Conservation (phyloP, 2,329 filamentous ascomycete genomes). For the Ceratocystis huliohia region DNA sequence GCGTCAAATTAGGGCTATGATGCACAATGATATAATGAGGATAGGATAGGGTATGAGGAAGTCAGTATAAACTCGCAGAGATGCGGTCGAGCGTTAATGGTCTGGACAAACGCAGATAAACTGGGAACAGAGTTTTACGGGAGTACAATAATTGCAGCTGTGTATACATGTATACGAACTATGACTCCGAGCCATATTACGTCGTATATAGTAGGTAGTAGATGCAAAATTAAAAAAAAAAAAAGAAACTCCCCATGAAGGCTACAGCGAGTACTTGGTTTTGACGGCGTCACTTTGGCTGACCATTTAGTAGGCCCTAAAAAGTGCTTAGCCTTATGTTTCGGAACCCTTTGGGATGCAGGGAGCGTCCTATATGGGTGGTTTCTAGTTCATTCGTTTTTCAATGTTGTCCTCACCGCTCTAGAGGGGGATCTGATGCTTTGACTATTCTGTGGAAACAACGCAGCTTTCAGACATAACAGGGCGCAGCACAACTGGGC, state of each 20-base stretch:
- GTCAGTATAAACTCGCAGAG: no score
- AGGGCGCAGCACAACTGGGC: background rate
- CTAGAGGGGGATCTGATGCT: background rate
- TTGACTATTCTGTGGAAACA: conserved; percentile 4
- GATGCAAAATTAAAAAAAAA: background rate
- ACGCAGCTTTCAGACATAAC: background rate
- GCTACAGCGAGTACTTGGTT: background rate
- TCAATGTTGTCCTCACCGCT: background rate
- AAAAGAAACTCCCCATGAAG: background rate
- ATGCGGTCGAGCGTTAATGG: no score
- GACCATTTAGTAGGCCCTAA: no score
- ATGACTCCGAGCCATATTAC: background rate
- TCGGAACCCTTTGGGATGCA: background rate
- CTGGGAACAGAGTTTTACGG: background rate
- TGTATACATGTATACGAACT: conserved; percentile 3
- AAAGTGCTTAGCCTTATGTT: background rate
- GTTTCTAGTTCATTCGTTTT: background rate
- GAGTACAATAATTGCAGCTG: background rate
- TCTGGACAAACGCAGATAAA: background rate
- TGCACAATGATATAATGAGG: background rate
- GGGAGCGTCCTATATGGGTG: background rate
- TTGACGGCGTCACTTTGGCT: background rate
- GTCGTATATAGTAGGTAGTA: background rate
- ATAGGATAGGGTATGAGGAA: no score
- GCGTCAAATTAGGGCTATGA: background rate